Conservation (phyloP, 2,329 filamentous ascomycete genomes). For the Colletotrichum zoysiae region DNA sequence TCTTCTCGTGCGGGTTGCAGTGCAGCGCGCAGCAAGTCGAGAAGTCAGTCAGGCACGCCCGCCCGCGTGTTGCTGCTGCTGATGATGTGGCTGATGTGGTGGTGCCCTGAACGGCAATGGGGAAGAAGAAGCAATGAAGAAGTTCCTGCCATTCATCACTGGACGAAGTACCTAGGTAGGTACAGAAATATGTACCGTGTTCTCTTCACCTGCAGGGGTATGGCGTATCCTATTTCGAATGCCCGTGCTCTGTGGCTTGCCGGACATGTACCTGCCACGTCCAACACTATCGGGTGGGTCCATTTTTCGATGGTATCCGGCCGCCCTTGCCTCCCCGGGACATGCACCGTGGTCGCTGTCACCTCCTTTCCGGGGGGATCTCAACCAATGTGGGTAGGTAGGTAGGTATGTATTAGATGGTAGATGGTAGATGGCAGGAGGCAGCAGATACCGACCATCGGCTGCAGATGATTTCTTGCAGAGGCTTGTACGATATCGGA, state of each 20-base stretch:
- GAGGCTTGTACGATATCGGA: not conserved
- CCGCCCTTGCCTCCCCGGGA: conserved; percentile 18
- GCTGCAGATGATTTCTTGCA: not conserved
- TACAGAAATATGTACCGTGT: conserved; percentile 5
- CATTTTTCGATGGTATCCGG: conserved; percentile 17
- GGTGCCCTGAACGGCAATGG: not conserved
- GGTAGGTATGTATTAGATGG: not conserved
- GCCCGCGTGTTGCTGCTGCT: no score
- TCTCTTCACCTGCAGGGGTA: conserved; percentile 32
- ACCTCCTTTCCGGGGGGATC: not conserved
- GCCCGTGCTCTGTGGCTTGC: conserved; percentile 39
- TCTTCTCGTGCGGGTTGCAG: conserved; percentile 20
- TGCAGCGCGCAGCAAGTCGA: not conserved
- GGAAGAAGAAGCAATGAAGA: conserved; percentile 20
- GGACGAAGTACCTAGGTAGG: not conserved
- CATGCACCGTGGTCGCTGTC: conserved; percentile 12
- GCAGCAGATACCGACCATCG: not conserved
- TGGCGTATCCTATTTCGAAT: conserved; percentile 7
- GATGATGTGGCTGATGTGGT: conserved; percentile 2
- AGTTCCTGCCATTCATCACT: conserved; percentile 10
- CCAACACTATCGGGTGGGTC: conserved; percentile 38
- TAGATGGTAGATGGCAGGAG: not conserved
- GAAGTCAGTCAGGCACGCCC: not conserved
- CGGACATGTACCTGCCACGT: conserved; percentile 36
- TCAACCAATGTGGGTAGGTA: not conserved